Base-by-base conservation (phyloP, 805 yeast species). In the Komagataella pseudopastoris region DNA sequence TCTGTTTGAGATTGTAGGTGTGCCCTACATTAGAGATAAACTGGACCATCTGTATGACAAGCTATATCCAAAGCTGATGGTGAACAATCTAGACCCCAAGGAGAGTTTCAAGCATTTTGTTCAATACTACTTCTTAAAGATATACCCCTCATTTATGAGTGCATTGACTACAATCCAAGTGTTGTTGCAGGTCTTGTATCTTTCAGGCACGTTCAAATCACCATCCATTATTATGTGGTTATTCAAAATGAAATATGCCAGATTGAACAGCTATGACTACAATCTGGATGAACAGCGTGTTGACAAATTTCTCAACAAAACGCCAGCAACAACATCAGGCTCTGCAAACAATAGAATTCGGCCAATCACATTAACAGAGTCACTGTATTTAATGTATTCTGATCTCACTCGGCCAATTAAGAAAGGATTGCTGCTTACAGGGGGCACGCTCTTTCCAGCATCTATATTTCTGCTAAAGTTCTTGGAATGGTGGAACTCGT, bases 401-500 rank as follows among this genome's bases (percentile, higher is more conserved):
- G 51, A 48, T 8, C 44, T 51, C 45, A 46, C 53, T 17, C 22
- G 53, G 20, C 68, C 70, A 8, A 20, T 62, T 30, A 59, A 59
- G 50, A 58, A 56, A 44, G 59, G 60, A 2, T 53, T 60, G 10
- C 51, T 65, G 49, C 23, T 61, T 4, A 58, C 65, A 23, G 56
- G 68, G 1, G 62, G 62, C 51, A 68, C 85, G 2, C 63, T 81
- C 47, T 79, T 91, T 66, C 96, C 96, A 0, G 74, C 84, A 0
- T 87, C 95, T 2, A 83, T 90, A 50, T 89, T 91, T 61, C 60
- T 82, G 22, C 71, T 90, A 54, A 88, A 88, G 66, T 87, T 90
- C 58, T 71, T 88, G 43, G 97, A 90, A 64, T 90, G 97, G 96
- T 90, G 96, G 95, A 80, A 81, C 54, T 77, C 85, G 23, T 80